These are phyloP conservation scores for Isatis tinctoria DNA, from an alignment of 345 rosid species.

Conservation along the genomic window DNA sequence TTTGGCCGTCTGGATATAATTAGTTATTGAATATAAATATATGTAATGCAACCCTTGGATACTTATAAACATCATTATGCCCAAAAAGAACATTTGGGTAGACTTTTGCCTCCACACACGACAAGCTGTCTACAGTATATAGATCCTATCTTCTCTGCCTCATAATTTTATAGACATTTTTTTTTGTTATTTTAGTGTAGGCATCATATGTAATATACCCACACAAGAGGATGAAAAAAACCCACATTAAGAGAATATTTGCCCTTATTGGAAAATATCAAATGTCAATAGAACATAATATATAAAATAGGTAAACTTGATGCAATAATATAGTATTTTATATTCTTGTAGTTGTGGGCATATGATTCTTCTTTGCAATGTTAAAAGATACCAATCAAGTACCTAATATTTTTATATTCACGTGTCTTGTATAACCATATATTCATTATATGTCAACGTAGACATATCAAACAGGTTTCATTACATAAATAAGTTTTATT, in stretches of 20 bases:
- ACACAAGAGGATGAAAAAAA: neutral
- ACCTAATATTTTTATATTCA: neutral
- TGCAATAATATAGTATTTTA: neutral
- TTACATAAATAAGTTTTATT: neutral
- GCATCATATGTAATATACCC: neutral
- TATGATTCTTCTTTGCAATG: constrained; percentile 22
- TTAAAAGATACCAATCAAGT: neutral
- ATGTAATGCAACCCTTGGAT: constrained; percentile 17
- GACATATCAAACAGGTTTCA: neutral
- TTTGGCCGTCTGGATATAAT: constrained; percentile 7
- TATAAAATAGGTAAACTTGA: neutral
- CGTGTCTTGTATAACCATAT: neutral
- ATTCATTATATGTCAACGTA: neutral
- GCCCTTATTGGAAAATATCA: neutral
- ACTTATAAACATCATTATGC: constrained; percentile 27
- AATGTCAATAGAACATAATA: constrained; percentile 19
- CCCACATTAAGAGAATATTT: constrained; percentile 8
- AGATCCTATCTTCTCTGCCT: constrained; percentile 10
- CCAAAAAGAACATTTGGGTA: constrained; percentile 12
- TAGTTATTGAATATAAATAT: neutral
- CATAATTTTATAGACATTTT: neutral
- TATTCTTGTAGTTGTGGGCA: constrained; percentile 12
- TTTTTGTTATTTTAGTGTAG: neutral
- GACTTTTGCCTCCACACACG: constrained; percentile 1
- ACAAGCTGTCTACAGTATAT: constrained; percentile 20